Conservation (phyloP, 2,329 filamentous ascomycete genomes). For the Diaporthe australafricana region DNA sequence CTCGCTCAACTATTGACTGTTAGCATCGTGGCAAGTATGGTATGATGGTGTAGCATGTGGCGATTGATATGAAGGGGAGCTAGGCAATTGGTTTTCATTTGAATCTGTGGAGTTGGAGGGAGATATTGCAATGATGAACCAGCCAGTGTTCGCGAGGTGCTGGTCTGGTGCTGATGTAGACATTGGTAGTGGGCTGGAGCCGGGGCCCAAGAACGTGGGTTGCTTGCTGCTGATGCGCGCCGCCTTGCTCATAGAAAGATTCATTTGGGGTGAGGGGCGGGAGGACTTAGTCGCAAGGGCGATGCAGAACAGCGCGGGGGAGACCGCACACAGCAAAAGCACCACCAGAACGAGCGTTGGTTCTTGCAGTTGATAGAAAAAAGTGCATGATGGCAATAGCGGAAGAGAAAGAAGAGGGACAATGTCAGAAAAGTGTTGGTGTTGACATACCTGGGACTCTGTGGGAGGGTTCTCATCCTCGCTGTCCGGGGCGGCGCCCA, state of each 20-base stretch:
- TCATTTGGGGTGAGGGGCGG: slow-evolving; percentile 34
- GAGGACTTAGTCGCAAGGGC: slow-evolving; percentile 22
- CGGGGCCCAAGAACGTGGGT: slow-evolving; percentile 25
- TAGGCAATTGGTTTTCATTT: not conserved
- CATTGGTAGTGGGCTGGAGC: slow-evolving; percentile 20
- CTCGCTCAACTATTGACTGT: slow-evolving; percentile 81
- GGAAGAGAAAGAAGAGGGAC: slow-evolving; percentile 32
- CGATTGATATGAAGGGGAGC: not conserved
- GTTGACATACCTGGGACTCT: slow-evolving; percentile 85
- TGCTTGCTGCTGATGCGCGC: slow-evolving; percentile 27
- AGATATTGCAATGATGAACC: not conserved
- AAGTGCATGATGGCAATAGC: slow-evolving; percentile 7
- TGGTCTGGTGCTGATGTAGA: slow-evolving; percentile 17
- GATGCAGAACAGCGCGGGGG: slow-evolving; percentile 5
- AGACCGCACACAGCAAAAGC: not conserved
- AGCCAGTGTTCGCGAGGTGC: slow-evolving; percentile 1
- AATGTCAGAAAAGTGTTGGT: slow-evolving; percentile 36
- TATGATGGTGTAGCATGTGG: no score
- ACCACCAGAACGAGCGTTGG: not conserved
- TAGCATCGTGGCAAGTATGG: slow-evolving; percentile 39
- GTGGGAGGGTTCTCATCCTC: slow-evolving; percentile 96
- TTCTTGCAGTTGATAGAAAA: not conserved
- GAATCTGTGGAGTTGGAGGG: not conserved
- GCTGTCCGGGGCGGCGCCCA: slow-evolving; percentile 92
- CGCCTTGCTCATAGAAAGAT: not conserved